Percentiles rank a stretch among this genome's conserved stretches.
Conservation (phyloP, 257 asterid genomes). For the Paraleonurus japonicus region DNA sequence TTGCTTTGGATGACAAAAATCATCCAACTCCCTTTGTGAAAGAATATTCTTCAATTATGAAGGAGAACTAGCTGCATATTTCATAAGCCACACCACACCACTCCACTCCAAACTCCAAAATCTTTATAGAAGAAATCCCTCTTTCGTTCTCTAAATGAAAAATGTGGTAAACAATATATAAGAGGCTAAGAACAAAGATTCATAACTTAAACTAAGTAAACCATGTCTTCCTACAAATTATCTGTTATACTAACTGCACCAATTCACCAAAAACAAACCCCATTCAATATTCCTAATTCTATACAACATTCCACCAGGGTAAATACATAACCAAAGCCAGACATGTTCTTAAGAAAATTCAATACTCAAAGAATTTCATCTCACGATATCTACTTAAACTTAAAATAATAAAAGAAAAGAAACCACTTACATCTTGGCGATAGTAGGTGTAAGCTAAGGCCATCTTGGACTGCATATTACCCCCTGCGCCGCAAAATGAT, state of each 20-base stretch:
- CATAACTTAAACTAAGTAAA: neutral
- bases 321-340: neutral
- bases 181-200: neutral
- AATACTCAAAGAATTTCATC: neutral
- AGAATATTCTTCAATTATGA: neutral
- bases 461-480: constrained; percentile 96
- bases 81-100: neutral
- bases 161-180: neutral
- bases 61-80: neutral
- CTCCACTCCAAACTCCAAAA: neutral
- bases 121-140: neutral
- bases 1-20: neutral
- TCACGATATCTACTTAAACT: neutral
- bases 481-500: constrained; percentile 80
- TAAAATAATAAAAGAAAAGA: neutral
- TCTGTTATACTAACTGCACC: neutral
- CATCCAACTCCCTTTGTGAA: neutral
- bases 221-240: neutral
- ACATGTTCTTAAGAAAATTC: neutral
- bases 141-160: neutral
- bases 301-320: neutral
- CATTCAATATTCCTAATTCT: neutral
- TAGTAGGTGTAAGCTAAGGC: constrained; percentile 79
- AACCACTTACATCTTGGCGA: constrained; percentile 74
- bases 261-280: neutral